Base-by-base conservation (phyloP, 2,329 filamentous ascomycete species). In the Truncatella angustata region DNA sequence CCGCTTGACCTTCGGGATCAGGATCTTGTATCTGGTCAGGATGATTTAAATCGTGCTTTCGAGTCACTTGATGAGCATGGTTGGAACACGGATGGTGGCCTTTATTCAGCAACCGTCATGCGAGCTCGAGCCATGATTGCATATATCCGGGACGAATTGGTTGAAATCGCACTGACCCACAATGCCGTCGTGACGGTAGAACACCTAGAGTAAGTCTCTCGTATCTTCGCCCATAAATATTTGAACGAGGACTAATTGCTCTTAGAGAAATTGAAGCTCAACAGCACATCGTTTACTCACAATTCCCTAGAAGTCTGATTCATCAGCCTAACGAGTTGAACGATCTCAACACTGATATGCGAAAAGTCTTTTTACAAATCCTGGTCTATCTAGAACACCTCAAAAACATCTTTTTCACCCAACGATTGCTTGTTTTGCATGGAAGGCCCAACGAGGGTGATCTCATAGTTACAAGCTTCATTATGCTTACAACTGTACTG, bases 401-500 rank as follows among this genome's bases (percentile, higher is more conserved):
- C 1, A 76, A 82, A 42, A 82, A 81, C 30, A 69, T 79, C 1
- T 82, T 85, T 51, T 71, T 84, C 4, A 65, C 83, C 6, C 76
- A 83, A 47, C 69, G 81, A 7, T 69, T 82, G 0, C 63, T 83
- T 4, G 68, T 77, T 20, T 78, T 77, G 21, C 58, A 65, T 4
- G 66, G 68, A 0, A 62, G 68, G 4, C 56, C 61, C 1, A 64
- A 68, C 14, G 60, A 69, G 3, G 65, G 67, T 0, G 64, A 70
- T 4, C 58, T 75, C 6, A 62, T 78, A 5, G 58, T 66, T 0
- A 68, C 71, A 12, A 74, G 73, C 32, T 71, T 69, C 9, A 69
- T 75, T 54, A 72, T 78, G 66, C 71, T 77, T 0, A 66, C 70
- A 1, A 57, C 74, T 9, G 75, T 72, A 0, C 62, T 76, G 4